phyloP scores from a whole-genome alignment of 495 filamentous ascomycete genomes.

The Hypoxylon fuscum region DNA sequence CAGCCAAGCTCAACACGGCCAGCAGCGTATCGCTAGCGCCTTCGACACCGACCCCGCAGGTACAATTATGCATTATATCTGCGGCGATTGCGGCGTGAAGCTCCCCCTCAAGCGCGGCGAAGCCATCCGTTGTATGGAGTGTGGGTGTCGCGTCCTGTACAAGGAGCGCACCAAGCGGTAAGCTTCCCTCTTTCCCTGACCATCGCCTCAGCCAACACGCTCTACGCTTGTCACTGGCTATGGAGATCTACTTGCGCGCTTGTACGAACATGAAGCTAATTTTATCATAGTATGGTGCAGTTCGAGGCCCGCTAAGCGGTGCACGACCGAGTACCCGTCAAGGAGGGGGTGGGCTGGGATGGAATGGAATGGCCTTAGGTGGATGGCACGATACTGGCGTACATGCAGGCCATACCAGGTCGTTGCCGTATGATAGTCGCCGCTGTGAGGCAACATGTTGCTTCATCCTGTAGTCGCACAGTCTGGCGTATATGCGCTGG shows the following conservation, averaged over 20 bases:
- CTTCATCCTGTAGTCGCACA: no score
- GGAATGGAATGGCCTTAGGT: no score
- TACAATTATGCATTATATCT: slow-evolving; percentile 79
- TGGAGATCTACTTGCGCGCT: not conserved
- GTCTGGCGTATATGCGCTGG: no score
- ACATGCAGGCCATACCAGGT: no score
- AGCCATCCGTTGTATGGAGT: slow-evolving; percentile 93
- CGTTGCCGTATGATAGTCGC: no score
- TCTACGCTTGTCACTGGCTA: not conserved
- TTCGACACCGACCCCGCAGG: slow-evolving; percentile 43
- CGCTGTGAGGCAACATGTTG: no score
- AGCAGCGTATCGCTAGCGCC: slow-evolving; percentile 36
- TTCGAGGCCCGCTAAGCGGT: slow-evolving; percentile 84
- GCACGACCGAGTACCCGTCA: not conserved
- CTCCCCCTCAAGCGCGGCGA: slow-evolving; percentile 84
- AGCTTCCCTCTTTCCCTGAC: slow-evolving; percentile 43
- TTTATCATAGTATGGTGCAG: slow-evolving; percentile 81
- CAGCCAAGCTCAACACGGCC: no score
- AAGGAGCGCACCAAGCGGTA: slow-evolving; percentile 98
- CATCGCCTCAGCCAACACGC: not conserved
- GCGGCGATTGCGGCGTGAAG: slow-evolving; percentile 89
- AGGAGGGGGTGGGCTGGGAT: not conserved
- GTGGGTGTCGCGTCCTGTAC: slow-evolving; percentile 94
- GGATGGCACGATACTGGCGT: no score
- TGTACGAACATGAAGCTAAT: slow-evolving; percentile 13